Conservation (phyloP, 1,284 basidiomycete genomes). For the Sutorius eximius region DNA sequence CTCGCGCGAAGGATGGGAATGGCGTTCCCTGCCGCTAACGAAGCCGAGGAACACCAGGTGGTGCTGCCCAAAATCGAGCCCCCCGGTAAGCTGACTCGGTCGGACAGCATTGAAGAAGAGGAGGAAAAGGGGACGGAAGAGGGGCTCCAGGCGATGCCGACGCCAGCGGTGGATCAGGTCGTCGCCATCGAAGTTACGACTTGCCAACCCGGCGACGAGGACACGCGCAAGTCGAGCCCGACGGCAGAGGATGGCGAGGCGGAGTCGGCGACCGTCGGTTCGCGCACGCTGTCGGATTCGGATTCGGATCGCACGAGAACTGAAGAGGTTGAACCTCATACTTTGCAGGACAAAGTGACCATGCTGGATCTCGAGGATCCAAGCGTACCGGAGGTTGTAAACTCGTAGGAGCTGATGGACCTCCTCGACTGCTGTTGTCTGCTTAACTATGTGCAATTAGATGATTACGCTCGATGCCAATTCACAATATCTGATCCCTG, state of each 20-base stretch:
- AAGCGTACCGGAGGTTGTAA: conserved; percentile 16
- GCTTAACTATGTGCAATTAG: conserved; percentile 31
- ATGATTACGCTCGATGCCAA: conserved; percentile 9
- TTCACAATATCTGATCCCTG: not conserved
- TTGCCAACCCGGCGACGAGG: conserved; percentile 7
- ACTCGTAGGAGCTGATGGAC: conserved; percentile 6
- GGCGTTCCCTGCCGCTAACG: conserved; percentile 14
- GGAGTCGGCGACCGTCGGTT: conserved; percentile 26
- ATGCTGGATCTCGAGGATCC: conserved; percentile 32
- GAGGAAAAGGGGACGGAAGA: conserved; percentile 20
- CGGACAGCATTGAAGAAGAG: conserved; percentile 36
- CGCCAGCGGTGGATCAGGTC: not conserved
- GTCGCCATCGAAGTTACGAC: conserved; percentile 3
- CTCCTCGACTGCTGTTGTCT: conserved; percentile 1
- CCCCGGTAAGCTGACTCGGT: conserved; percentile 29
- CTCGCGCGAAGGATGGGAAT: conserved; percentile 34
- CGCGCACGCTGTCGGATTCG: conserved; percentile 29
- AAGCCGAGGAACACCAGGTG: conserved; percentile 18
- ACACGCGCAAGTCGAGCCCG: conserved; percentile 1
- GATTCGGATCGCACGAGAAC: conserved; percentile 27
- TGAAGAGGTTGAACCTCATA: conserved; percentile 26
- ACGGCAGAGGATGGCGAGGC: conserved; percentile 20
- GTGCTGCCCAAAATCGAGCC: conserved; percentile 23
- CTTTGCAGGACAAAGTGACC: conserved; percentile 31
- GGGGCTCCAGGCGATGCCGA: not conserved